Conservation (phyloP, 1,284 basidiomycete genomes). For the Apiotrichum gracile region DNA sequence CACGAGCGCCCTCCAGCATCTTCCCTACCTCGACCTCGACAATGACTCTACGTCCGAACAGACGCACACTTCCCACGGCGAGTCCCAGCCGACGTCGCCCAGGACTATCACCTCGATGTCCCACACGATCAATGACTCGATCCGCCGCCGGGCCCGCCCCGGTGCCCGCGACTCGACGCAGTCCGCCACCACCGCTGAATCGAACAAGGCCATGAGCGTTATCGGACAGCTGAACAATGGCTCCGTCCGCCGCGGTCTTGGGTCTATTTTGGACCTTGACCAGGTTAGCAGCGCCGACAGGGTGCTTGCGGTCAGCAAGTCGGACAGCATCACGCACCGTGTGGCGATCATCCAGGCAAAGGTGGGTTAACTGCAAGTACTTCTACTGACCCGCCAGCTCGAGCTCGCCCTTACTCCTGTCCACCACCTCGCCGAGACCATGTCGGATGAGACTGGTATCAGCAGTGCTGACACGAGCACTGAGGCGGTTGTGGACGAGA, state of each 20-base stretch:
- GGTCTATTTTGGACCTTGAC: slow-evolving; percentile 16
- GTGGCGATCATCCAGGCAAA: slow-evolving; percentile 31
- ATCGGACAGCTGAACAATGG: slow-evolving; percentile 19
- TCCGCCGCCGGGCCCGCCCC: slow-evolving; percentile 11
- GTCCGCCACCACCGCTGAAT: slow-evolving; percentile 17
- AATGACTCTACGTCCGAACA: neutral
- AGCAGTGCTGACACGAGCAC: neutral
- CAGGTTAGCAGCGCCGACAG: slow-evolving; percentile 15
- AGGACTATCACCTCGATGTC: neutral
- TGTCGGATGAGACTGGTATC: neutral
- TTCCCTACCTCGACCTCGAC: slow-evolving; percentile 11
- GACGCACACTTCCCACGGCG: neutral
- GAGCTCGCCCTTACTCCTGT: slow-evolving; percentile 19
- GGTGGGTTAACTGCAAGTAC: slow-evolving; percentile 6
- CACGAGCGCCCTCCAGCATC: slow-evolving; percentile 30
- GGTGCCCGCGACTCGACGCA: slow-evolving; percentile 21
- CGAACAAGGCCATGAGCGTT: slow-evolving; percentile 15
- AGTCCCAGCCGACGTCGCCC: slow-evolving; percentile 8
- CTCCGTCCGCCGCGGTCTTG: slow-evolving; percentile 11
- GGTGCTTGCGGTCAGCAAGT: slow-evolving; percentile 8
- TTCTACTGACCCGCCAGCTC: slow-evolving; percentile 8
- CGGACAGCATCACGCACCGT: slow-evolving; percentile 24
- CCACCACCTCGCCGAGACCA: slow-evolving; percentile 3
- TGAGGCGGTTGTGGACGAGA: neutral
- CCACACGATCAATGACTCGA: neutral